Conservation (phyloP, 345 rosid species). For the Citrus reticulata region DNA sequence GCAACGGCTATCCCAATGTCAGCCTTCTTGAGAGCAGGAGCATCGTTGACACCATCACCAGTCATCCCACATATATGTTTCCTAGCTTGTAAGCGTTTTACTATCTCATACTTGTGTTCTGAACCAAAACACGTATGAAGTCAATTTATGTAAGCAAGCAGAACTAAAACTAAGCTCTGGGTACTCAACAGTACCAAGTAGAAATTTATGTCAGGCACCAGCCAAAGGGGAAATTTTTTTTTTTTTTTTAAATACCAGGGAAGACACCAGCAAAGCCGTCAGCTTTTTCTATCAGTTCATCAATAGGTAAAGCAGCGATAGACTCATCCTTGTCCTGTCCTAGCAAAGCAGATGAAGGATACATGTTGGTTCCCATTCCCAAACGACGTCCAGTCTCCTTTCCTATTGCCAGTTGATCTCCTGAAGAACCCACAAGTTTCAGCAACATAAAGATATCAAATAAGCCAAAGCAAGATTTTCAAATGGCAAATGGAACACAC, state of each 20-base stretch:
- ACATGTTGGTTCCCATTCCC: slow-evolving; percentile 99
- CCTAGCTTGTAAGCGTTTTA: slow-evolving; percentile 91
- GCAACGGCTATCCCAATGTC: slow-evolving; percentile 99
- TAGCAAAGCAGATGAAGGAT: slow-evolving; percentile 90
- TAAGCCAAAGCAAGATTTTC: slow-evolving; percentile 4
- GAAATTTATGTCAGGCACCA: not conserved
- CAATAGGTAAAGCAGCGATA: slow-evolving; percentile 81
- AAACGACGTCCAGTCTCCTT: slow-evolving; percentile 97
- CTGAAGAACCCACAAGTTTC: slow-evolving; percentile 35
- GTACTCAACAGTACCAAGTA: not conserved
- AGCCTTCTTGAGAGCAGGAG: slow-evolving; percentile 98
- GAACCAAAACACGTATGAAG: slow-evolving; percentile 16
- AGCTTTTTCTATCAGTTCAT: slow-evolving; percentile 95
- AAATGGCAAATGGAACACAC: slow-evolving; percentile 32
- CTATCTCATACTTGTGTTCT: slow-evolving; percentile 99
- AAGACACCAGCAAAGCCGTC: slow-evolving; percentile 99
- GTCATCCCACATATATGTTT: slow-evolving; percentile 99
- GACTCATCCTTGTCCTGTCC: slow-evolving; percentile 97
- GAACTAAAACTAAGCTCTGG: not conserved
- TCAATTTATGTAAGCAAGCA: not conserved
- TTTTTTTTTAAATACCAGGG: slow-evolving; percentile 54
- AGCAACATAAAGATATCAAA: slow-evolving; percentile 7
- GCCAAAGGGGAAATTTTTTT: not conserved
- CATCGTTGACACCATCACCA: slow-evolving; percentile 99
- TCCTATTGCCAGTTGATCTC: slow-evolving; percentile 97